Evolutionary conservation across 352 stramenopile species (phyloP), one percentile per base, ranked within the genome.

Genomic region (Pythium brassicae): DNA sequence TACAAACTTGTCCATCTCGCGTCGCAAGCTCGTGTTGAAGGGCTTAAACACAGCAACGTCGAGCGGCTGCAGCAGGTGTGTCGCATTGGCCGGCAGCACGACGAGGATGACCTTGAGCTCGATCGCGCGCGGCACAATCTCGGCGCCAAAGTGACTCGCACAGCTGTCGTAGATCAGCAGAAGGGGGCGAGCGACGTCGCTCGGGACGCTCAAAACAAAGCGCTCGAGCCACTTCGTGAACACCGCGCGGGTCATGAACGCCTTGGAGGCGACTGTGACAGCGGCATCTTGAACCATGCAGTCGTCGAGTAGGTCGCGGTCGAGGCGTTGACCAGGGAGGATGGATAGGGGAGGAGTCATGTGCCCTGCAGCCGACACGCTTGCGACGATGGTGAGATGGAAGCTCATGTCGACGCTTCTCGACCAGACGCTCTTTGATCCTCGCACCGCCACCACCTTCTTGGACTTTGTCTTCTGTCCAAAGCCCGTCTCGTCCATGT

Each of bases 401-500:
- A 51, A 51, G 23, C 45, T 51, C 45, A 51, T 51, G 25, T 34
- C 45, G 26, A 34, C 25, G 45, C 25, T 20, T 25, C 14, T 51
- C 45, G 25, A 37, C 45, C 25, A 51, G 9, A 51, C 45, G 27
- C 17, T 34, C 26, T 37, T 39, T 23, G 26, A 51, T 10, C 45
- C 45, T 6, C 45, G 25, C 11, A 51, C 45, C 26, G 45, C 45
- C 15, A 39, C 26, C 11, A 51, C 25, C 25, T 51, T 51, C 45
- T 51, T 51, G 2, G 45, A 39, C 45, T 51, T 39, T 5, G 10
- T 37, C 45, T 32, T 37, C 27, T 39, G 45, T 11, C 15, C 25
- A 37, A 51, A 51, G 25, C 25, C 45, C 17, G 23, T 65, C 44
- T 65, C 32, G 32, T 55, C 51, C 51, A 65, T 60, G 27, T 60